Evolutionary conservation across 495 filamentous ascomycete genomes (phyloP).

Genomic region (Hypoxylon lienhwacheense): DNA sequence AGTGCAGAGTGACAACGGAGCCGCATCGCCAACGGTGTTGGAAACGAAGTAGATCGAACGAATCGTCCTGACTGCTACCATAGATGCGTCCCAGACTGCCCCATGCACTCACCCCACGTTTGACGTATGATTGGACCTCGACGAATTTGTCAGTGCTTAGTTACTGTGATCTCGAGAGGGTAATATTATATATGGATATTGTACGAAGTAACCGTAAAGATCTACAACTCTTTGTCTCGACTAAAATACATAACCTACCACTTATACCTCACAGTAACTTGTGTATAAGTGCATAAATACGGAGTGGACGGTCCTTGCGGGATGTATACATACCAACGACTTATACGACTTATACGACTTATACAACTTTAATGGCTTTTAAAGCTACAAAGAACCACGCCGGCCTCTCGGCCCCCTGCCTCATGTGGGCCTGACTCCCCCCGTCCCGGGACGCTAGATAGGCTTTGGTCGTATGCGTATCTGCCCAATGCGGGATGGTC

Average conservation of each 20-base stretch:
- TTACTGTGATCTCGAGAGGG: no score
- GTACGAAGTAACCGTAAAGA: no score
- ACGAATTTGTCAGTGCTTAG: slow-evolving; percentile 9
- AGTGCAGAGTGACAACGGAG: slow-evolving; percentile 17
- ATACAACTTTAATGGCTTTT: no score
- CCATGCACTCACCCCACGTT: not conserved
- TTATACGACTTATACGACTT: no score
- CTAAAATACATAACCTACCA: no score
- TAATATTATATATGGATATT: no score
- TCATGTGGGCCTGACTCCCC: not conserved
- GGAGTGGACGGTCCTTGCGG: no score
- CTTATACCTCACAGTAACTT: no score
- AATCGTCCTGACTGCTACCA: not conserved
- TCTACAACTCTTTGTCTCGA: no score
- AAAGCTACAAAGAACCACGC: no score
- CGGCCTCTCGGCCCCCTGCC: slow-evolving; percentile 11
- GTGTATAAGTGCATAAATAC: no score
- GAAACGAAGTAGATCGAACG: slow-evolving; percentile 2
- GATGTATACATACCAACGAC: not conserved
- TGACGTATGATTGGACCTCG: slow-evolving; percentile 26
- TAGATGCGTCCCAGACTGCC: slow-evolving; percentile 2
- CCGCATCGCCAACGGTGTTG: slow-evolving; percentile 20
- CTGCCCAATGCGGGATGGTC: slow-evolving; percentile 12
- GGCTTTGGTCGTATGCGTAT: not conserved
- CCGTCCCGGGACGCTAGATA: slow-evolving; percentile 2